These are phyloP conservation scores for Candida maltosa DNA, from an alignment of 805 yeast species.

Conservation along the genomic window DNA sequence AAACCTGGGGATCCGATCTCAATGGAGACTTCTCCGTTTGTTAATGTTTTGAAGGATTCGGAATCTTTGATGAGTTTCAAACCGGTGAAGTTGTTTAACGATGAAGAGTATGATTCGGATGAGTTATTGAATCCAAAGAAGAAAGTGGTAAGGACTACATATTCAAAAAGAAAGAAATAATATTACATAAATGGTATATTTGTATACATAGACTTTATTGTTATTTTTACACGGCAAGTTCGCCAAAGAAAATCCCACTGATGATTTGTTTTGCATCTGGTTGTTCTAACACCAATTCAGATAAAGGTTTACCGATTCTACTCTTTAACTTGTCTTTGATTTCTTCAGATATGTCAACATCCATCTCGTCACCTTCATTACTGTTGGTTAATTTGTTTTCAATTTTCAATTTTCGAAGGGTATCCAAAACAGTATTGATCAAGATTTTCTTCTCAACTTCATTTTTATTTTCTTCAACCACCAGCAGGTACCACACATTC, in stretches of 20 bases:
- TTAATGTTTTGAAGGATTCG: conserved; percentile 16
- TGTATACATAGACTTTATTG: too few species aligned
- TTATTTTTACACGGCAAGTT: conserved; percentile 27
- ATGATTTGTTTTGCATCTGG: conserved; percentile 48
- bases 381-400: conserved; percentile 9
- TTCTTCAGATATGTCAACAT: conserved; percentile 29
- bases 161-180: conserved; percentile 4
- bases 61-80: too few species aligned
- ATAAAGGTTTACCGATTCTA: conserved; percentile 60
- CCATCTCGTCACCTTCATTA: conserved; percentile 24
- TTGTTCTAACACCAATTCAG: conserved; percentile 46
- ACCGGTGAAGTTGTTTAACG: too few species aligned
- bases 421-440: conserved; percentile 47
- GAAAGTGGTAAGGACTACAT: too few species aligned
- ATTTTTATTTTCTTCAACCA: conserved; percentile 42
- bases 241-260: conserved; percentile 75
- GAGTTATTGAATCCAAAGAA: too few species aligned
- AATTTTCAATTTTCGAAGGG: conserved; percentile 47
- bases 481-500: conserved; percentile 70
- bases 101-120: too few species aligned
- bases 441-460: conserved; percentile 46
- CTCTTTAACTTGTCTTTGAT: conserved; percentile 42
- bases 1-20: conserved; percentile 37
- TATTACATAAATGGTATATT: conserved; percentile 6
- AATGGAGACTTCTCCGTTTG: conserved; percentile 35